A percentile compares a stretch with the other conserved stretches of the same genome.
Evolutionary conservation across 2,329 filamentous ascomycete species (phyloP).

Genomic region (Ophiobolus disseminans): DNA sequence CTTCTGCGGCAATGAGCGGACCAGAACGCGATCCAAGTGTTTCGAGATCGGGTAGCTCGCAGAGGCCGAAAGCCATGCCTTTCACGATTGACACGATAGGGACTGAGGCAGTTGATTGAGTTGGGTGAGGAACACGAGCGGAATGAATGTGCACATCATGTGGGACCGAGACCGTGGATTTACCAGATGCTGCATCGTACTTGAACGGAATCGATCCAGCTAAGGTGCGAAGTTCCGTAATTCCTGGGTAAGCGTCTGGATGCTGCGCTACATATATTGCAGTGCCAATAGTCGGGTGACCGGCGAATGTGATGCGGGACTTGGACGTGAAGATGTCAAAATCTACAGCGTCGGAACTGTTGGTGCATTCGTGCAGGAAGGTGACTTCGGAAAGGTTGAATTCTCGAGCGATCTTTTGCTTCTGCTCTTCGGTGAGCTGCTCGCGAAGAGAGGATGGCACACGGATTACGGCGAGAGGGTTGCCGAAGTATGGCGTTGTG

Average conservation of each 20-base stretch:
- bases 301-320: conserved; percentile 61
- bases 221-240: neutral
- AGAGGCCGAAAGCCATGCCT: conserved; percentile 73
- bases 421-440: conserved; percentile 52
- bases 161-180: conserved; percentile 66
- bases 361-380: conserved; percentile 54
- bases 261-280: conserved; percentile 53
- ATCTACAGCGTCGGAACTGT: conserved; percentile 16
- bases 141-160: conserved; percentile 69
- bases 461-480: conserved; percentile 60
- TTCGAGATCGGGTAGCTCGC: conserved; percentile 65
- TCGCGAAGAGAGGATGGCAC: conserved; percentile 50
- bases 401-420: conserved; percentile 61
- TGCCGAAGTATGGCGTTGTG: conserved; percentile 54
- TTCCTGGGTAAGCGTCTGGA: conserved; percentile 12
- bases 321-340: conserved; percentile 62
- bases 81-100: conserved; percentile 62
- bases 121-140: conserved; percentile 44
- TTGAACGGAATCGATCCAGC: conserved; percentile 24
- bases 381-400: conserved; percentile 65
- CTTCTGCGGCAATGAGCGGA: conserved; percentile 52
- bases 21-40: conserved; percentile 37
- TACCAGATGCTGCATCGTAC: conserved; percentile 2
- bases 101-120: conserved; percentile 23
- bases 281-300: conserved; percentile 64